phyloP scores from a whole-genome alignment of 2,329 filamentous ascomycete species.

The Colletotrichum chlorophyti region DNA sequence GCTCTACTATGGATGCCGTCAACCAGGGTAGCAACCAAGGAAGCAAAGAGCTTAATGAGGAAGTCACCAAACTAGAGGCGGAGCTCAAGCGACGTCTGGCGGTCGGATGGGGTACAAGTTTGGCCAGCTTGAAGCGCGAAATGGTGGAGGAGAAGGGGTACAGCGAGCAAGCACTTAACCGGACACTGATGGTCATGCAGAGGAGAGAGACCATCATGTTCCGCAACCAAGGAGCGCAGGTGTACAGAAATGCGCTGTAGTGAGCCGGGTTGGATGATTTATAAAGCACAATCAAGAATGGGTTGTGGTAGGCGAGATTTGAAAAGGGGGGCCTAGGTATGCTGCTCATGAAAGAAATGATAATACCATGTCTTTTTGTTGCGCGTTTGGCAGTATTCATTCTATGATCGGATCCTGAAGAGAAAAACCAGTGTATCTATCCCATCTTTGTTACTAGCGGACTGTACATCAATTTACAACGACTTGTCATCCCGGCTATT shows the following conservation, averaged over 20 bases:
- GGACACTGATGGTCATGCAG: conserved; percentile 86
- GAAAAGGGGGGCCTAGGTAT: conserved; percentile 4
- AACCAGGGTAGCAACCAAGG: conserved; percentile 86
- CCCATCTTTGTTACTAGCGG: no score
- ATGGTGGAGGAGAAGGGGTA: conserved; percentile 93
- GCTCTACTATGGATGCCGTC: conserved; percentile 97
- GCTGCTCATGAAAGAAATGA: conserved; percentile 25
- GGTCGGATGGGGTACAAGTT: conserved; percentile 93
- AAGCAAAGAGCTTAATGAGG: conserved; percentile 88
- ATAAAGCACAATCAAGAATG: background rate
- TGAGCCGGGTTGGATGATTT: background rate
- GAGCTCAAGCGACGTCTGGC: conserved; percentile 87
- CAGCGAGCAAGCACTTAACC: conserved; percentile 83
- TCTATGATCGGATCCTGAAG: no score
- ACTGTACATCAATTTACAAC: no score
- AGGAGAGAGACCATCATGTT: conserved; percentile 87
- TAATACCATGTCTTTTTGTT: conserved; percentile 13
- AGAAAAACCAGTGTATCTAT: no score
- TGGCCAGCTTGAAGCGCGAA: conserved; percentile 85
- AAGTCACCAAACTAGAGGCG: conserved; percentile 84
- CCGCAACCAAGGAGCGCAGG: conserved; percentile 76
- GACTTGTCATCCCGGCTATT: no score
- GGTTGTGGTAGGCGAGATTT: background rate
- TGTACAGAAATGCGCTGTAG: conserved; percentile 76
- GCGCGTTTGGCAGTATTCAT: no score